A percentile compares a stretch with the other conserved stretches of the same genome.
These are phyloP conservation scores for Phytopythium kandeliae DNA, from an alignment of 352 stramenopile species.

Conservation along the genomic window DNA sequence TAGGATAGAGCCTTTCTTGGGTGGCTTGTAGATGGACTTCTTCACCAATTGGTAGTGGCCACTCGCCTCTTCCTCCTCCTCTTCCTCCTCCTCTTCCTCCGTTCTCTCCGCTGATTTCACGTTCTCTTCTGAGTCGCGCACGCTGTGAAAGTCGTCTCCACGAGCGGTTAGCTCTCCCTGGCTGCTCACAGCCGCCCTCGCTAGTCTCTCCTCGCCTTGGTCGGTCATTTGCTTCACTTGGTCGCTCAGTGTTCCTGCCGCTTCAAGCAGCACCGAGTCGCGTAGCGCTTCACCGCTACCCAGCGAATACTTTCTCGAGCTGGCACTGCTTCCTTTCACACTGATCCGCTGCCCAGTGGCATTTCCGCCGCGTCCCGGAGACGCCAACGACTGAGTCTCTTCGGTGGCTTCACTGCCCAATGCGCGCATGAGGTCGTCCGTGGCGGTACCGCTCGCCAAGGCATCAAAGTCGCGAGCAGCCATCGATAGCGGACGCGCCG, in stretches of 20 bases:
- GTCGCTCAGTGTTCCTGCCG: neutral
- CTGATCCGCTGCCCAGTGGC: neutral
- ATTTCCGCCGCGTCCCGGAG: too few relatives aligned
- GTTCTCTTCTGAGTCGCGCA: neutral
- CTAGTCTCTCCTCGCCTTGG: neutral
- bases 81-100: slow-evolving; percentile 14
- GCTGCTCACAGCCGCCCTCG: too few relatives aligned
- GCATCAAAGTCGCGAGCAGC: neutral
- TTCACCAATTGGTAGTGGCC: slow-evolving; percentile 37
- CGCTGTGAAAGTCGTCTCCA: neutral
- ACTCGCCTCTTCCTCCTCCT: slow-evolving; percentile 13
- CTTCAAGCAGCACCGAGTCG: neutral
- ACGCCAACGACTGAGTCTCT: neutral
- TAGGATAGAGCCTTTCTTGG: slow-evolving; percentile 22
- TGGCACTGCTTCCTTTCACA: neutral
- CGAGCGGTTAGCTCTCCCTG: neutral
- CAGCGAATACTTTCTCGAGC: neutral
- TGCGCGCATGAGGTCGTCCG: neutral
- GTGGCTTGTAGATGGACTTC: slow-evolving; percentile 68
- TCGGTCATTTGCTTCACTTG: neutral
- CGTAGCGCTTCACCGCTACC: neutral
- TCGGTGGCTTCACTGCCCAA: neutral
- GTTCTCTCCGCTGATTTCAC: neutral
- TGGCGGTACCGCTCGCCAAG: neutral
- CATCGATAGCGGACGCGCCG: neutral